Conservation (phyloP, 257 asterid species). For the Haberlea rhodopensis region DNA sequence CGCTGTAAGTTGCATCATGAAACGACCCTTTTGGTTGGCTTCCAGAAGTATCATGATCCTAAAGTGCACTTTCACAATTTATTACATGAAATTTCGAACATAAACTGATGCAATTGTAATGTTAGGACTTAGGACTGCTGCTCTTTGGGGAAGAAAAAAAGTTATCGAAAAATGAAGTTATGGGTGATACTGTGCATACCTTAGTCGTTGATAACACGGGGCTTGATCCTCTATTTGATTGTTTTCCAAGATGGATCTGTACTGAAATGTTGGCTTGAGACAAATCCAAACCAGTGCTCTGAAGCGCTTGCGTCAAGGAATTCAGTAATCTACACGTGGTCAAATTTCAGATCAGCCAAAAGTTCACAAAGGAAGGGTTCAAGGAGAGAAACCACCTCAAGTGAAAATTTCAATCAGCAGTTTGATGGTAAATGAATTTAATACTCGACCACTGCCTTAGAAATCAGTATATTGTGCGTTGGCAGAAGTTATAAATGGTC, state of each 20-base stretch:
- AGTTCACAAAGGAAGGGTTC: background rate
- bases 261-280: conserved; percentile 81
- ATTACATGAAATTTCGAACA: too few species aligned
- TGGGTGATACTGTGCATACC: too few species aligned
- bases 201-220: too few species aligned
- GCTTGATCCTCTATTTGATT: too few species aligned
- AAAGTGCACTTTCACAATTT: too few species aligned
- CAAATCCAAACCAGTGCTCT: conserved; percentile 79
- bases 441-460: background rate
- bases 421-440: background rate
- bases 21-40: too few species aligned
- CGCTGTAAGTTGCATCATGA: conserved; percentile 2
- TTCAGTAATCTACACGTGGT: conserved; percentile 60
- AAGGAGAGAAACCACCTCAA: background rate
- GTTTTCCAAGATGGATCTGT: conserved; percentile 80
- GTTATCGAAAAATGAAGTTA: too few species aligned
- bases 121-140: too few species aligned
- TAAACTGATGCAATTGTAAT: too few species aligned
- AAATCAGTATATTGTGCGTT: background rate
- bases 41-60: too few species aligned
- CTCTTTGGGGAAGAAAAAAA: too few species aligned
- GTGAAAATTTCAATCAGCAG: background rate
- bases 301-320: conserved; percentile 80
- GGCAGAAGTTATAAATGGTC: background rate
- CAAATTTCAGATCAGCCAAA: conserved; percentile 15